Base-by-base conservation (phyloP, 148 eudicot genomes). In the Fallopia convolvulus region DNA sequence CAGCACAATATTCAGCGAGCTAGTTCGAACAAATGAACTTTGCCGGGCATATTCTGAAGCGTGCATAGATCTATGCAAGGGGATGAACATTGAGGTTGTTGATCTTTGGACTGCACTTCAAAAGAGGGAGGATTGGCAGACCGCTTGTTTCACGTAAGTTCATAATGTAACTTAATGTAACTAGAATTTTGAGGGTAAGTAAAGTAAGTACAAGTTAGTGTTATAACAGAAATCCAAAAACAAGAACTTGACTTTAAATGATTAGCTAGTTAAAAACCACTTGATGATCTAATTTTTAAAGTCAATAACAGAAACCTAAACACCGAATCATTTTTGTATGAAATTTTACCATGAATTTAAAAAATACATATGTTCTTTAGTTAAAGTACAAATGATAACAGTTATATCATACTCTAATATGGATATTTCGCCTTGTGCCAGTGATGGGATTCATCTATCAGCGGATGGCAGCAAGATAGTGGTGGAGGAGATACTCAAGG, bases 31-130 rank as follows among this genome's bases (percentile, higher is more conserved):
- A 81, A 95, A 95, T 86, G 97, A 92, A 82, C 70, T 86, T 14
- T 91, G 97, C 80, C 86, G 86, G 56, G 80, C n/a, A 72, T 95
- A 95, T 83, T 91, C 99, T 46, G 96, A 88, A 75, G 99, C 97
- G 72, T 89, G 92, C 75, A 76, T 91, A 77, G 87, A 91, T 70
- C 78, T 95, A 71, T 84, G 99, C 85, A 60, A 75, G 77, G 94
- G 92, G 84, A 78, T 89, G 89, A 88, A 80, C 42, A 74, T 95
- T 32, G 80, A 88, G 84, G 97, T 87, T 74, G 80, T 95, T 77
- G 94, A 92, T 85, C 99, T 95, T 65, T 92, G 86, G 85, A 86
- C 97, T 72, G 97, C 97, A 72, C 74, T 95, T 75, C 99, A 91
- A 87, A 87, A 80, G 60, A 85, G 85, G 83, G 89, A 91, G 65